Evolutionary conservation across 2,329 filamentous ascomycete species (phyloP), one percentile per base, ranked within the genome.

Genomic region (Hymenoscyphus scutula): DNA sequence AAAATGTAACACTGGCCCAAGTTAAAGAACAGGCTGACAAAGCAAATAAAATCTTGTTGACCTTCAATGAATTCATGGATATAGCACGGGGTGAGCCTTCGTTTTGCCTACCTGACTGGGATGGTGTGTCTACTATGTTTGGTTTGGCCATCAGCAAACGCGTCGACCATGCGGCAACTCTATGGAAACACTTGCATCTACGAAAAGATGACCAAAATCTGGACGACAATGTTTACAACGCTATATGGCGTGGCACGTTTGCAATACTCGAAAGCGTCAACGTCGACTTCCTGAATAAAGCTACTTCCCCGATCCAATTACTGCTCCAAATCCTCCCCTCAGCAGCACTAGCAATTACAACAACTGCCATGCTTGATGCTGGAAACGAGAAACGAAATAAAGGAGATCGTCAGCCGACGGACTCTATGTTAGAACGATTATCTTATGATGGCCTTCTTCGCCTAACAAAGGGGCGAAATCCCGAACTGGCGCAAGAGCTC

Each of bases 371-470:
- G 62, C 60, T 66, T 25, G 48, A 64, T 34, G 34, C 56, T 19
- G 62, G 57, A 17, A 61, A 60, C 15, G 60, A 64, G 57, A 62
- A 25, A 45, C 62, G 62, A 3, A 62, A 53, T 37, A 62, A 61
- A 56, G 7, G 61, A 59, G 54, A 60, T 3, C 54, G 63, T 3
- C 53, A 65, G n/a, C 48, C n/a, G 23, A 59, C 57, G 34, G 41
- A 64, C 54, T 55, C 58, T 48, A 59, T 41, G 5, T 29, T 72
- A 19, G 70, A 74, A n/a, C 37, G 56, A 5, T 57, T 70, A 3
- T 64, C 72, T 2, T 74, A 75, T 54, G 45, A 45, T 3, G 65
- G 74, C 6, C 38, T 76, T 8, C 25, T 65, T 2, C 62, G 67
- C 6, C 63, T 76, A 1, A 61, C 60, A 2, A 66, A 71, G 34